phyloP scores from a whole-genome alignment of 2,329 filamentous ascomycete species.

The Pseudocercospora fijiensis region DNA sequence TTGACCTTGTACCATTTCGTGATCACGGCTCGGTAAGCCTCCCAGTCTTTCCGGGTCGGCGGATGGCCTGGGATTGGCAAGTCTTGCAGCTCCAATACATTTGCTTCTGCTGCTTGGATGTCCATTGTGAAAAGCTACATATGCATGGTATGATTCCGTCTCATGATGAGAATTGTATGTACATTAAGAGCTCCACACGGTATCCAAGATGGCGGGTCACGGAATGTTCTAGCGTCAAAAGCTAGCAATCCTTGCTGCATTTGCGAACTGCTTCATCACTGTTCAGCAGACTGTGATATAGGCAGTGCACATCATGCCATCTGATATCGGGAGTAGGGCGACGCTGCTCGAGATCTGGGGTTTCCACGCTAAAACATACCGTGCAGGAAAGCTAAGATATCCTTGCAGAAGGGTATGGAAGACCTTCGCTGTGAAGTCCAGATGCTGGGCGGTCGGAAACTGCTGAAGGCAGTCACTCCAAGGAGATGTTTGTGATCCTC shows the following conservation, averaged over 20 bases:
- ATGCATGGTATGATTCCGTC: not conserved
- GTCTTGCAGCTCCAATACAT: not conserved
- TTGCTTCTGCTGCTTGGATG: not conserved
- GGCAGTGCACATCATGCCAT: not conserved
- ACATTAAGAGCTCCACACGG: not conserved
- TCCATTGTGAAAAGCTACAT: not conserved
- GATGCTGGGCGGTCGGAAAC: not conserved
- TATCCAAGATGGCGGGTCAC: not conserved
- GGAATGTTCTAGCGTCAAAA: not conserved
- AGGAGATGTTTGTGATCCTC: not conserved
- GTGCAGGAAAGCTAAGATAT: not conserved
- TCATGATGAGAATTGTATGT: not conserved
- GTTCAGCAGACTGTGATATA: not conserved
- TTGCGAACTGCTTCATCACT: not conserved
- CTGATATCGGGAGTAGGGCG: not conserved
- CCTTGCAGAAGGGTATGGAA: not conserved
- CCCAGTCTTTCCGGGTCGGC: not conserved
- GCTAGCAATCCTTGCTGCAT: not conserved
- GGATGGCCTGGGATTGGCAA: conserved; percentile 1
- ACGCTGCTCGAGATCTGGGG: not conserved
- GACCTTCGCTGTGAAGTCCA: not conserved
- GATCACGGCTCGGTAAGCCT: not conserved
- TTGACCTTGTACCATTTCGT: conserved; percentile 6
- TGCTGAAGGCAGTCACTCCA: not conserved
- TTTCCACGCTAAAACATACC: conserved; percentile 2